These are phyloP conservation scores for Tetrahymena borealis DNA, from an alignment of 73 alveolate species.

Conservation along the genomic window DNA sequence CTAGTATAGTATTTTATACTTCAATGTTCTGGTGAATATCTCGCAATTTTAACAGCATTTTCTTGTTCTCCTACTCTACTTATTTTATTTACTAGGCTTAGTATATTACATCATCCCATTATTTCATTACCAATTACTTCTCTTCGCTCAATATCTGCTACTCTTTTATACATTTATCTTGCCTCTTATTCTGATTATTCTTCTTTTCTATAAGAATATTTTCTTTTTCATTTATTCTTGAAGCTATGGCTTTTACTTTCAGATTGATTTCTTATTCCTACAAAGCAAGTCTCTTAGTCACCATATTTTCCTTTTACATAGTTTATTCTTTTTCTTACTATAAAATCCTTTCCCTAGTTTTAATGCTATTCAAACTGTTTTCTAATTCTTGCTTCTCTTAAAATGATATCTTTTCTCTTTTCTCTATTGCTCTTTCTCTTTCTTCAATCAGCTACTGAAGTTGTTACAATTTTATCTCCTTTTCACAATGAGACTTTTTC, in stretches of 20 bases:
- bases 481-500: no score
- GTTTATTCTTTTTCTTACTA: not conserved
- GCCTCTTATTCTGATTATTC: not conserved
- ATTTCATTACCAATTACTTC: not conserved
- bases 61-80: not conserved
- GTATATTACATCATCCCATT: not conserved
- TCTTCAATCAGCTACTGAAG: not conserved
- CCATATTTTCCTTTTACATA: not conserved
- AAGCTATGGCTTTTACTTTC: not conserved
- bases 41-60: not conserved
- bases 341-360: not conserved
- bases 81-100: not conserved
- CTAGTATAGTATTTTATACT: not conserved
- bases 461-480: no score
- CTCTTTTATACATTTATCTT: not conserved
- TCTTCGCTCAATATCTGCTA: not conserved
- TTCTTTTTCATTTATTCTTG: not conserved
- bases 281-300: not conserved
- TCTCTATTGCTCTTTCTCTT: not conserved
- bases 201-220: not conserved
- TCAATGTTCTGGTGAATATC: not conserved
- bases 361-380: not conserved
- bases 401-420: not conserved
- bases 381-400: not conserved
- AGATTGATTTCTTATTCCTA: not conserved